These are phyloP conservation scores for Nicotiana undulata DNA, from an alignment of 257 asterid species.

Conservation along the genomic window DNA sequence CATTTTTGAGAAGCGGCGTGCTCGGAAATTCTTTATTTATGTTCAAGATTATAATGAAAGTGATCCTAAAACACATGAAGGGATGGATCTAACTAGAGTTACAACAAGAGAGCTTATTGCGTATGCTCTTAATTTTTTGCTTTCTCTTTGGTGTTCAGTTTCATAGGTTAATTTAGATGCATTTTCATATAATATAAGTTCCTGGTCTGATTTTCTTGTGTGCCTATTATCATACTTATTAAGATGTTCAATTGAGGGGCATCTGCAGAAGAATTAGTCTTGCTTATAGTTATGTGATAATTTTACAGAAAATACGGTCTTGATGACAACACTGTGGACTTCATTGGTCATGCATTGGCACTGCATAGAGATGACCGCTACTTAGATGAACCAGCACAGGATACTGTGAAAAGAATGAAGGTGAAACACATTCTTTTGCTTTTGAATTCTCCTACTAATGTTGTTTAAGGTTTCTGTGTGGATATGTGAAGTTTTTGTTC, in stretches of 20 bases:
- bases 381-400: slow-evolving; percentile 82
- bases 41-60: slow-evolving; percentile 82
- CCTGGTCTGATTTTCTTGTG: not conserved
- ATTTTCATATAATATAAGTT: not conserved
- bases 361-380: slow-evolving; percentile 87
- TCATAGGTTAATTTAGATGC: not conserved
- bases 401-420: slow-evolving; percentile 86
- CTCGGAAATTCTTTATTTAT: slow-evolving; percentile 84
- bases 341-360: slow-evolving; percentile 85
- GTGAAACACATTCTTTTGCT: slow-evolving; percentile 19
- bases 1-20: slow-evolving; percentile 94
- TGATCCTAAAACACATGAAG: slow-evolving; percentile 82
- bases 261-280: not conserved
- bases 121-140: slow-evolving; percentile 30
- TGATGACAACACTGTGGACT: slow-evolving; percentile 89
- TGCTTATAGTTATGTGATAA: not conserved
- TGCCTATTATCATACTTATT: not conserved
- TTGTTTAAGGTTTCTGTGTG: not conserved
- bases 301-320: slow-evolving; percentile 79
- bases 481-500: slow-evolving; percentile 4
- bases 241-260: not conserved
- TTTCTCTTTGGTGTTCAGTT: not conserved
- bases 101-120: slow-evolving; percentile 76
- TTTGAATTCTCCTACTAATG: not conserved
- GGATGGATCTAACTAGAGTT: slow-evolving; percentile 86